Evolutionary conservation across 176 grass and related monocot genomes (phyloP).

Genomic region (Rhynchospora pubera): DNA sequence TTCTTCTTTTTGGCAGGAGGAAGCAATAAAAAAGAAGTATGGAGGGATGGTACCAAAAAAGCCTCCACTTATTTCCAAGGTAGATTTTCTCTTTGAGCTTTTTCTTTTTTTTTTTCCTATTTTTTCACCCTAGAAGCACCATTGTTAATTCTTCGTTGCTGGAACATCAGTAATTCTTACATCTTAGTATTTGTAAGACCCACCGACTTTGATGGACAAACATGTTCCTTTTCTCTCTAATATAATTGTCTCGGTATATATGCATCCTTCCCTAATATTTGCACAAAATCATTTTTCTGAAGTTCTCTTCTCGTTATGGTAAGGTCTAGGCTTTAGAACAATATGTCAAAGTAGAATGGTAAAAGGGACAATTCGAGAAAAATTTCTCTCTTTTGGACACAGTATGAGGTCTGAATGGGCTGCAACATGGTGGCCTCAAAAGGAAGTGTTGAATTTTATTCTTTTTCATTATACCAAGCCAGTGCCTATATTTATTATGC

Average conservation of each 20-base stretch:
- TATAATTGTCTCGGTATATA: background rate
- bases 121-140: background rate
- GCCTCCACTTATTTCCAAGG: constrained; percentile 89
- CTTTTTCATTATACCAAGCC: background rate
- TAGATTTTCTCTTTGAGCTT: constrained; percentile 15
- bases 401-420: background rate
- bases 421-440: background rate
- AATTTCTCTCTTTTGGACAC: background rate
- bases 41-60: constrained; percentile 83
- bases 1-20: constrained; percentile 44
- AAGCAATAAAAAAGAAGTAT: constrained; percentile 78
- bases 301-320: background rate
- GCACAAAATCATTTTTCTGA: background rate
- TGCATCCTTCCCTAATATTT: background rate
- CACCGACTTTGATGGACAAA: background rate
- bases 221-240: background rate
- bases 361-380: background rate
- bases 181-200: background rate
- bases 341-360: background rate
- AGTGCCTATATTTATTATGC: background rate
- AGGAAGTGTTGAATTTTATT: background rate
- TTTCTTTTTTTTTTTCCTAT: background rate
- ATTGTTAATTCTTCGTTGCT: background rate
- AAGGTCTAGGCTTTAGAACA: background rate
- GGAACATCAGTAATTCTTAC: background rate